These are phyloP conservation scores for Polytrichum formosum DNA, from an alignment of 225 moss, liverwort and hornwort genomes.

Conservation along the genomic window DNA sequence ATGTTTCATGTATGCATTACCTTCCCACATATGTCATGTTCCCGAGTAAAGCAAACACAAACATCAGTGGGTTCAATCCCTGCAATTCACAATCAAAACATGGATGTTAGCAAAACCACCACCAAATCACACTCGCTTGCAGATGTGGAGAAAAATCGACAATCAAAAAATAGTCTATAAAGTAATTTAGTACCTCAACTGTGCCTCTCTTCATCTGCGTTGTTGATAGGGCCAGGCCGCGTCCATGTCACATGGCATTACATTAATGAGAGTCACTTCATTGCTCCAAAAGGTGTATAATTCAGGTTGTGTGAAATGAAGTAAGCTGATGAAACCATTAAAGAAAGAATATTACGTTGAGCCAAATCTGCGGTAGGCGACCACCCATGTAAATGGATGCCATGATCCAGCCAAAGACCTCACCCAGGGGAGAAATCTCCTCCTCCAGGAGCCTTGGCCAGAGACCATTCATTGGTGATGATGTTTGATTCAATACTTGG, in stretches of 20 bases:
- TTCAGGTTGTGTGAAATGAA: too few relatives aligned
- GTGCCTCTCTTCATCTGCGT: conserved; percentile 62
- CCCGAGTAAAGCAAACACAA: conserved; percentile 66
- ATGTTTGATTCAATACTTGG: not conserved
- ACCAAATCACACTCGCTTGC: too few relatives aligned
- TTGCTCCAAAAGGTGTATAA: too few relatives aligned
- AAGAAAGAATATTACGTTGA: conserved; percentile 44
- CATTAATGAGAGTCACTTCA: not conserved
- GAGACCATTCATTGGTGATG: not conserved
- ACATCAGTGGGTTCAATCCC: conserved; percentile 83
- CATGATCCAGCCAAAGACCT: conserved; percentile 92
- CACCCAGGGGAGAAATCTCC: conserved; percentile 50
- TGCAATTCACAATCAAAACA: conserved; percentile 11
- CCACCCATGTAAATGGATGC: conserved; percentile 96
- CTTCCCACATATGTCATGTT: conserved; percentile 73
- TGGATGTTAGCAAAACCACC: not conserved
- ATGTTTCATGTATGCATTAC: conserved; percentile 11
- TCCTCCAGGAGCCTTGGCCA: conserved; percentile 20
- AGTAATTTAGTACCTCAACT: conserved; percentile 34
- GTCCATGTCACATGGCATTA: not conserved
- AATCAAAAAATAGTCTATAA: too few relatives aligned
- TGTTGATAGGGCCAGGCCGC: not conserved
- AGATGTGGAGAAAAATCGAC: too few relatives aligned
- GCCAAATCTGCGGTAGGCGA: conserved; percentile 82
- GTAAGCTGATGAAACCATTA: not conserved